Conservation (phyloP, 2,329 filamentous ascomycete genomes). For the Neofusicoccum umdonicola region DNA sequence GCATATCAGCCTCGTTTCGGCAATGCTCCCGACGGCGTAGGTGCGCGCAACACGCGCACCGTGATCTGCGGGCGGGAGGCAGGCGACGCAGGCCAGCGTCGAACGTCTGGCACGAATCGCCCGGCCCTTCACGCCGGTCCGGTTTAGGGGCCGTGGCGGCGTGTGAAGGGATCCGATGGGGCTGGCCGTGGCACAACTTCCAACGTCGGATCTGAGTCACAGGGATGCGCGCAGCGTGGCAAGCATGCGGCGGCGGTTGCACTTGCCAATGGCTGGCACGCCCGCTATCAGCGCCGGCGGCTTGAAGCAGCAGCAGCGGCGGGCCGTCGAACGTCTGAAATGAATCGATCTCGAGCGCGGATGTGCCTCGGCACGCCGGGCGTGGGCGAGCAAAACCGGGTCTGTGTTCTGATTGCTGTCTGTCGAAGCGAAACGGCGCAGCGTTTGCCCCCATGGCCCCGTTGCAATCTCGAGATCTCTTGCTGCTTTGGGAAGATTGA, state of each 20-base stretch:
- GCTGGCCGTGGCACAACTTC: neutral
- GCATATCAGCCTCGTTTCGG: neutral
- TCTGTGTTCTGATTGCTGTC: no score
- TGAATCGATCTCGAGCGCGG: neutral
- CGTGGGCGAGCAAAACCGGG: no score
- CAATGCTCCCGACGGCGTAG: neutral
- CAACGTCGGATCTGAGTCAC: slow-evolving; percentile 12
- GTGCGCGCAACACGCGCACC: no score
- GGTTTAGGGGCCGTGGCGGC: neutral
- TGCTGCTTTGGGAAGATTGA: neutral
- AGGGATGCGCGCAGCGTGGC: neutral
- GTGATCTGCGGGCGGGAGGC: neutral
- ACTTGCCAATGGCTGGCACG: neutral
- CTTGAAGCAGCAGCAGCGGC: neutral
- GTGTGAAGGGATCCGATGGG: neutral
- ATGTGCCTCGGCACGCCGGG: neutral
- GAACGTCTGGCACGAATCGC: neutral
- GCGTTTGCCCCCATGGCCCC: neutral
- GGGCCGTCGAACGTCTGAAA: slow-evolving; percentile 4
- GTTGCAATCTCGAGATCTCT: neutral
- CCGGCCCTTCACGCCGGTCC: neutral
- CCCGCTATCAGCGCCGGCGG: neutral
- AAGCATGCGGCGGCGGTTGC: no score
- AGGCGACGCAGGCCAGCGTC: neutral
- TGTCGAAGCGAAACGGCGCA: neutral